Evolutionary conservation across 768 basidiomycete species (phyloP), one percentile per base, ranked within the genome.

Genomic region (Amanita inopinata): DNA sequence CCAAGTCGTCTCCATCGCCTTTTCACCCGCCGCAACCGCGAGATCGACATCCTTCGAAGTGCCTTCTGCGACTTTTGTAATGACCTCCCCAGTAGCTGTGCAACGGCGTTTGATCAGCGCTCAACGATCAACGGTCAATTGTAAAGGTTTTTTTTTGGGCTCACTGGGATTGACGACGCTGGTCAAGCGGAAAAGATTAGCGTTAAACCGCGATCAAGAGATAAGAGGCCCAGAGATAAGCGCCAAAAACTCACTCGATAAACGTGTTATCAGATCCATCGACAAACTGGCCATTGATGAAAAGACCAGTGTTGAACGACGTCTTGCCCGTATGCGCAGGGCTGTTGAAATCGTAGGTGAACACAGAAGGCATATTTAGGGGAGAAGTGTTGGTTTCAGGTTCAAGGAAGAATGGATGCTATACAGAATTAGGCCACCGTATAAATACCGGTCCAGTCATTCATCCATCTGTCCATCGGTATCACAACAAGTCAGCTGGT

Each of bases 21-120:
- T 73, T 45, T 75, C 69, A 0, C 84, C 84, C 30, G 71, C 80
- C 3, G 66, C 61, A 44, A 90, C 88, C 0, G 89, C 89, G 35
- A 58, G 52, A 57, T 93, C 83, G 48, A 94, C 76, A 54, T 93
- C 90, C 48, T 76, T 70, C 6, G 68, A 44, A 1, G 76, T 75
- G 20, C 70, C 88, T 55, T 74, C 76, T 0, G 74, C 59, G 46
- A 88, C 61, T 31, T 65, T 46, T 0, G 76, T 74, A 54, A 80
- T 69, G 37, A 73, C 49, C 54, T 83, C 70, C 32, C 84, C 88
- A 14, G 59, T 86, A 0, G 83, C 72, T 83, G 43, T 42, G 34
- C 33, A 33, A 39, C 14, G 15, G 28, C 1, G 17, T 17, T 15
- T 10, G 34, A 20, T 32, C 8, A 20, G 15, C 4, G 12, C 11